phyloP scores from a whole-genome alignment of 805 yeast species.

The Metschnikowia koreensis region DNA sequence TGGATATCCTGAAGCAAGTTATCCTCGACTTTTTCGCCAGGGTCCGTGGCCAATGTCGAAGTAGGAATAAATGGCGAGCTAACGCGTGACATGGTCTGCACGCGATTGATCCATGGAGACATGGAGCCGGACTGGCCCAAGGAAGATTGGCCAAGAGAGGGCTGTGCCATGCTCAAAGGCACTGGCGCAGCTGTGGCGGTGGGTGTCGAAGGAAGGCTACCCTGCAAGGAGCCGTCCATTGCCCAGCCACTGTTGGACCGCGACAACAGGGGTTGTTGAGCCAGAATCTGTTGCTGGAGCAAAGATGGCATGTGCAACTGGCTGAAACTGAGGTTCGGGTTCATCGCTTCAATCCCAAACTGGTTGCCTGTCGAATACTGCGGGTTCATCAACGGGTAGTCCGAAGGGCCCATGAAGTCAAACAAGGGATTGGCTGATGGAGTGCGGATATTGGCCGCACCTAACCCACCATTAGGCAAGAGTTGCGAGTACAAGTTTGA shows the following conservation, averaged over 20 bases:
- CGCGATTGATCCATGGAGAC: slow-evolving; percentile 41
- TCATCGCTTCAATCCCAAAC: slow-evolving; percentile 27
- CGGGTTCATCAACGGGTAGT: slow-evolving; percentile 21
- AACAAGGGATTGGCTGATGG: slow-evolving; percentile 17
- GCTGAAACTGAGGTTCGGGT: slow-evolving; percentile 14
- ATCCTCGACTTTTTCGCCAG: slow-evolving; percentile 19
- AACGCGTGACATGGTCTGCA: slow-evolving; percentile 35
- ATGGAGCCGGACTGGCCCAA: slow-evolving; percentile 37
- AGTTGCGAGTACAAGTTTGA: slow-evolving; percentile 29
- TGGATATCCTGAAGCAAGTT: slow-evolving; percentile 38
- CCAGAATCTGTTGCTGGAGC: slow-evolving; percentile 31
- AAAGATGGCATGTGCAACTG: slow-evolving; percentile 34
- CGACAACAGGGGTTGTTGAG: slow-evolving; percentile 30
- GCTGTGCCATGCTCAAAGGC: slow-evolving; percentile 16
- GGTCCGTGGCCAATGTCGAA: slow-evolving; percentile 11
- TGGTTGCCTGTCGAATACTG: slow-evolving; percentile 22
- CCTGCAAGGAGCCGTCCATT: slow-evolving; percentile 26
- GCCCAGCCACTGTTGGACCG: slow-evolving; percentile 42
- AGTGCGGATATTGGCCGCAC: slow-evolving; percentile 27
- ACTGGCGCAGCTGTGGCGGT: slow-evolving; percentile 20
- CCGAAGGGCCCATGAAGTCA: slow-evolving; percentile 18
- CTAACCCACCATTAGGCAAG: slow-evolving; percentile 27
- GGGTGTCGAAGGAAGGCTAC: slow-evolving; percentile 30
- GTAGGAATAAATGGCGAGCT: slow-evolving; percentile 40
- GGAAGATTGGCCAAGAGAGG: slow-evolving; percentile 13